Evolutionary conservation across 257 asterid genomes (phyloP).

Genomic region (Ilex aquifolium): DNA sequence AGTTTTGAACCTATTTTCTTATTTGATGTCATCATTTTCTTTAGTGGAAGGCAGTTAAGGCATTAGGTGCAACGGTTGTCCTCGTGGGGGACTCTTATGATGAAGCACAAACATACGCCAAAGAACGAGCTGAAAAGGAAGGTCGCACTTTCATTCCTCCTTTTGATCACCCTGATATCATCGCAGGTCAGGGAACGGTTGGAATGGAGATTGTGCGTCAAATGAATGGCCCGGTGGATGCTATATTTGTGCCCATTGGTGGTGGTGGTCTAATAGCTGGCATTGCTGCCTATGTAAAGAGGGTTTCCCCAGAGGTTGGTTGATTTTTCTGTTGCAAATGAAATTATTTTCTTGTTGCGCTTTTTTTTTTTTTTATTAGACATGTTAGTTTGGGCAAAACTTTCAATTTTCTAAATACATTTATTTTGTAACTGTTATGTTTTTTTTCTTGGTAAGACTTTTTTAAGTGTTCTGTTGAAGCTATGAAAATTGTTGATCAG

Average conservation of each 20-base stretch:
- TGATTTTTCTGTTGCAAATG: neutral
- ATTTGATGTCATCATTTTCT: slow-evolving; percentile 5
- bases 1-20: slow-evolving; percentile 4
- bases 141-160: slow-evolving; percentile 80
- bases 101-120: slow-evolving; percentile 89
- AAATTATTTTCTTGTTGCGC: too few species aligned
- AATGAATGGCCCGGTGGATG: slow-evolving; percentile 57
- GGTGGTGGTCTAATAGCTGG: slow-evolving; percentile 99
- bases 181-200: slow-evolving; percentile 86
- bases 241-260: slow-evolving; percentile 92
- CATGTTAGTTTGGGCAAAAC: too few species aligned
- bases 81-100: slow-evolving; percentile 89
- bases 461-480: too few species aligned
- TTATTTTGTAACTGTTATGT: too few species aligned
- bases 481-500: too few species aligned
- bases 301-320: slow-evolving; percentile 59
- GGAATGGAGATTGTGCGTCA: slow-evolving; percentile 94
- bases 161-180: slow-evolving; percentile 95
- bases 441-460: too few species aligned
- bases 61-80: slow-evolving; percentile 85
- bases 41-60: slow-evolving; percentile 82
- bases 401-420: too few species aligned
- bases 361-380: too few species aligned
- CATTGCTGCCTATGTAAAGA: slow-evolving; percentile 86
- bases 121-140: slow-evolving; percentile 62